These are phyloP conservation scores for Hygrocybe coccinea DNA, from an alignment of 768 basidiomycete genomes.

Conservation along the genomic window DNA sequence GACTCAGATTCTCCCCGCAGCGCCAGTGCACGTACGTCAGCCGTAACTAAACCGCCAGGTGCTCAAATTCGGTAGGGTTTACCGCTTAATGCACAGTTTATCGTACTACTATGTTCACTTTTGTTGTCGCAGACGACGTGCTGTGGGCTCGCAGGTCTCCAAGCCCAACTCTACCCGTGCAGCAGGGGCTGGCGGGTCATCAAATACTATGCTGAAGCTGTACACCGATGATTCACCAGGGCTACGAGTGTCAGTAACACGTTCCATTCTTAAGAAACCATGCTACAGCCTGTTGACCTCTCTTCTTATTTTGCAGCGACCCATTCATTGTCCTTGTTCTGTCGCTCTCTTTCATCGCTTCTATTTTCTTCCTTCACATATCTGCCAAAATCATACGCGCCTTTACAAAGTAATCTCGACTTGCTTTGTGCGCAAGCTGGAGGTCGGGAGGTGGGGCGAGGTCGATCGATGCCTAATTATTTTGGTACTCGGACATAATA, in stretches of 20 bases:
- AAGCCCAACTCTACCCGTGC: conserved; percentile 85
- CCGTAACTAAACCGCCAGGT: conserved; percentile 69
- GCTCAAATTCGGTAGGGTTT: conserved; percentile 71
- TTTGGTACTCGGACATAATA: background rate
- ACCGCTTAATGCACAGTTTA: background rate
- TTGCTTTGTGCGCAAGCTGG: background rate
- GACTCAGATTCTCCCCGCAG: conserved; percentile 68
- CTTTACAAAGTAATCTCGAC: conserved; percentile 68
- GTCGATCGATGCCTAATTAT: background rate
- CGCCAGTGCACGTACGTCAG: conserved; percentile 37
- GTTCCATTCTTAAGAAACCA: background rate
- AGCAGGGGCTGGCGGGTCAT: conserved; percentile 93
- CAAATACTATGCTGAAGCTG: conserved; percentile 96
- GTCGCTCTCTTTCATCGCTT: conserved; percentile 93
- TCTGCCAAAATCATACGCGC: conserved; percentile 89
- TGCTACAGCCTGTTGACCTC: background rate
- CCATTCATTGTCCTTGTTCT: conserved; percentile 96
- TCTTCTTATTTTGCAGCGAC: conserved; percentile 50
- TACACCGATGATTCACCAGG: conserved; percentile 99
- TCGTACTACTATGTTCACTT: background rate
- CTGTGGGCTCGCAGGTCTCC: conserved; percentile 55
- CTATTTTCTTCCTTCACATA: conserved; percentile 98
- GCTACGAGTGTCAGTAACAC: conserved; percentile 82
- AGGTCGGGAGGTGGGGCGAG: background rate
- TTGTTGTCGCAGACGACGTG: conserved; percentile 55